Evolutionary conservation across 768 basidiomycete species (phyloP).

Genomic region (Leccinum pellstonianum): DNA sequence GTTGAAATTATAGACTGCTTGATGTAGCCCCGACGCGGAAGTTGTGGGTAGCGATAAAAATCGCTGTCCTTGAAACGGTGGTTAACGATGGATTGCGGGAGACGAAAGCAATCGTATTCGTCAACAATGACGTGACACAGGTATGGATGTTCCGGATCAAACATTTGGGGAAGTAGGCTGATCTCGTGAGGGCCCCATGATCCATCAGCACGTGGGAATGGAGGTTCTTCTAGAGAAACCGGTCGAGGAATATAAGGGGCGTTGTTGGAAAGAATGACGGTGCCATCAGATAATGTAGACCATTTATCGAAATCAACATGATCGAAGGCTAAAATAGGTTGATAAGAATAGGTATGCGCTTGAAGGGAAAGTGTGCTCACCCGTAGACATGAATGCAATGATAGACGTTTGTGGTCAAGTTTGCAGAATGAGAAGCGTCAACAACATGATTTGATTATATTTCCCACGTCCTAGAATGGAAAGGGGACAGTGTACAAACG

Average conservation of each 20-base stretch:
- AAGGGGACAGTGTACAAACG: too few relatives aligned
- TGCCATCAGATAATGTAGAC: background rate
- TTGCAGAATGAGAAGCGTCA: too few relatives aligned
- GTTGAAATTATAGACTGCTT: background rate
- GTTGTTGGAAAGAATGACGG: background rate
- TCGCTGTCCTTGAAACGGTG: constrained; percentile 1
- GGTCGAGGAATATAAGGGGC: background rate
- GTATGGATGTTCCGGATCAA: background rate
- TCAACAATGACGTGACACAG: background rate
- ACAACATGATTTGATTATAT: too few relatives aligned
- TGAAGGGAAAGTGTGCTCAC: background rate
- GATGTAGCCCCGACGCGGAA: background rate
- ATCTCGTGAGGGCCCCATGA: constrained; percentile 4
- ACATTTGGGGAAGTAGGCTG: background rate
- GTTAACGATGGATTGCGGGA: background rate
- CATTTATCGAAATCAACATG: background rate
- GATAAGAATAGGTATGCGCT: background rate
- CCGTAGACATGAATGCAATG: background rate
- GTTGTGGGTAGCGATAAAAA: background rate
- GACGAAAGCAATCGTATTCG: background rate
- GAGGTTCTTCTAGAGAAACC: background rate
- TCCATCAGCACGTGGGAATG: background rate
- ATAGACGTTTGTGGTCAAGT: background rate
- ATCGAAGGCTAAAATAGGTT: background rate
- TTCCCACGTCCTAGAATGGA: too few relatives aligned